Evolutionary conservation across 805 yeast species (phyloP), one percentile per base, ranked within the genome.

Genomic region (Saccharomyces cerevisiae): DNA sequence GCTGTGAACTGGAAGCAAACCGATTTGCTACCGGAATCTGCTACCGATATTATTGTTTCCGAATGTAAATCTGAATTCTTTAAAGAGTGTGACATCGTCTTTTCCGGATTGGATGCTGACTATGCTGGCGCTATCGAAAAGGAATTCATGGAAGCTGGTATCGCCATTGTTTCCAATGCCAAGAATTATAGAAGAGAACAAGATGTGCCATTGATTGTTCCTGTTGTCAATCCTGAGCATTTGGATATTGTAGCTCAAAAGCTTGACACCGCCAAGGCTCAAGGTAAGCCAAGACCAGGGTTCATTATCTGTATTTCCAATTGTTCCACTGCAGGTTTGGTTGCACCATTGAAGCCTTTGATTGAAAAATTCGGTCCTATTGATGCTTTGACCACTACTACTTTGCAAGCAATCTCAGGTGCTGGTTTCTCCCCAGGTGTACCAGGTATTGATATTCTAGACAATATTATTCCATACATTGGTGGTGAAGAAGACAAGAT

Each of bases 401-500:
- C 99, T 14, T 73, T 94, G 71, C 99, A 94, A 72, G 99, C 99
- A 41, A 89, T 94, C 60, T 91, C 98, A 3, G 99, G 99, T 63
- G 99, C 96, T 24, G 99, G 99, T 2, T 94, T 88, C 71, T 87
- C 96, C 9, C 99, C 99, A 50, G 99, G 99, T 70, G 96, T 91
- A 54, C 83, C 96, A 24, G 94, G 96, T 60, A 91, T 94, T 72
- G 98, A 94, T 68, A 83, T 92, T 53, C 78, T 94, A 64, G 99
- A 94, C 74, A 94, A 94, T 74, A 80, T 94, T 61, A 89, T 94
- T 53, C 99, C 99, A 46, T 94, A 76, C 79, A 94, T 94, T 67
- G 78, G 90, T 60, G 97, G 98, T 48, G 99, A 94, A 74, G 99
- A 94, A 75, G 99, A 94, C 63, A 94, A 94, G 76, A 89, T 94